Base-by-base conservation (phyloP, 2,329 filamentous ascomycete genomes). In the Fusarium redolens region DNA sequence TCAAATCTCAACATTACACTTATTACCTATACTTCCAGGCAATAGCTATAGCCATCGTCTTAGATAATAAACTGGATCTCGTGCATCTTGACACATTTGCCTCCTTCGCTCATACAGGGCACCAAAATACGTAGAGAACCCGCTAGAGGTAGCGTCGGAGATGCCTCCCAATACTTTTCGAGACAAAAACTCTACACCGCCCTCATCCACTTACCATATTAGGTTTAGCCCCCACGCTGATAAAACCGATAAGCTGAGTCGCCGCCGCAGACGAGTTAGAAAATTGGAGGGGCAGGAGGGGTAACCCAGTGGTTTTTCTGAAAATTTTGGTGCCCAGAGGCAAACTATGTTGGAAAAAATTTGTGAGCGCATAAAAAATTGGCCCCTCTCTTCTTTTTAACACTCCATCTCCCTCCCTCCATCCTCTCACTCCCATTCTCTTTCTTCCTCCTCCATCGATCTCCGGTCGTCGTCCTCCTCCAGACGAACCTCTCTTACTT, bases 381-480 rank as follows among this genome's bases (percentile, higher is more conserved):
- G 65, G 65, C 65, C 78, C 72, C 73, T 74, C 78, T 78, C 77
- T 73, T 77, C 71, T 77, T 73, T 81, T 76, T 70, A 74, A 61
- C 33, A 65, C 75, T 75, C 41, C 41, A 17, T 75, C 72, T 68
- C 73, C 71, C 68, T 74, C 75, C 71, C 52, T 66, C 50, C 51
- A 35, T 56, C 73, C 73, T 73, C 76, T 71, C 78, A 71, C 76
- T 78, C 78, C 79, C 75, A 75, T 75, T 77, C 75, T 77, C 57
- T 79, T 77, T 78, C 78, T 77, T 79, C 79, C 78, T 77, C 78
- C 78, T 75, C 78, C 79, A 78, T 79, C 71, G 75, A 68, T 74
- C 71, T 80, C 78, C 80, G 81, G 81, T 84, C 81, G 81, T 84
- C 81, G 81, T 84, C 82, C 77, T 84, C 83, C 81, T 83, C 79